phyloP scores from a whole-genome alignment of 345 rosid genomes.

The Heritiera littoralis region DNA sequence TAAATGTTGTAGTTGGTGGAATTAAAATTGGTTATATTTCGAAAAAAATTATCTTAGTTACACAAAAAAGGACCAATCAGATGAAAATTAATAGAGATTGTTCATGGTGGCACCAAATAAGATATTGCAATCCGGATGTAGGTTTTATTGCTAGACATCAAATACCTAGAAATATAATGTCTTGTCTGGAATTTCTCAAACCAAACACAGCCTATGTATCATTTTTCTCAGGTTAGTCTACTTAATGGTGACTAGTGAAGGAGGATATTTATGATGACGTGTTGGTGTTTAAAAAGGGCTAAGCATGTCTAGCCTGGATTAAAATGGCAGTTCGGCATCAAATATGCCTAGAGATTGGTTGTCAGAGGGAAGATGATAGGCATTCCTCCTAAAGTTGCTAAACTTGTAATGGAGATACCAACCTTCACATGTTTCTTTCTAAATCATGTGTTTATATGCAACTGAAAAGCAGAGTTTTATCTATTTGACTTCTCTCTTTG shows the following conservation, averaged over 20 bases:
- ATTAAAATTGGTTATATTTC: neutral
- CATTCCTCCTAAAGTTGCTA: neutral
- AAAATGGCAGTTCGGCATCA: neutral
- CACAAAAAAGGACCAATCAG: neutral
- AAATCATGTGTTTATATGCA: neutral
- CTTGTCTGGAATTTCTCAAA: neutral
- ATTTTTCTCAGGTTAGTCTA: neutral
- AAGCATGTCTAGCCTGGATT: neutral
- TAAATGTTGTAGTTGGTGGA: neutral
- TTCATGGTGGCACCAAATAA: neutral
- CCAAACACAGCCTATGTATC: neutral
- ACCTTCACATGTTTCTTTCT: neutral
- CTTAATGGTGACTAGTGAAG: neutral
- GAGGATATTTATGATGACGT: neutral
- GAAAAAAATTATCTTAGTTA: neutral
- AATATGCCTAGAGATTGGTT: neutral
- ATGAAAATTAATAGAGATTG: neutral
- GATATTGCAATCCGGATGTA: neutral
- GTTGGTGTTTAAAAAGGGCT: neutral
- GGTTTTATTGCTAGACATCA: neutral
- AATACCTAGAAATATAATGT: neutral
- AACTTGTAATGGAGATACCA: neutral
- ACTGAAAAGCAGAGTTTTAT: conserved; percentile 1
- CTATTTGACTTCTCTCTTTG: conserved; percentile 23
- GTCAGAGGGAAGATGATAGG: neutral